Evolutionary conservation across 2,329 filamentous ascomycete species (phyloP).

Genomic region (Teratosphaeria epicoccoides): DNA sequence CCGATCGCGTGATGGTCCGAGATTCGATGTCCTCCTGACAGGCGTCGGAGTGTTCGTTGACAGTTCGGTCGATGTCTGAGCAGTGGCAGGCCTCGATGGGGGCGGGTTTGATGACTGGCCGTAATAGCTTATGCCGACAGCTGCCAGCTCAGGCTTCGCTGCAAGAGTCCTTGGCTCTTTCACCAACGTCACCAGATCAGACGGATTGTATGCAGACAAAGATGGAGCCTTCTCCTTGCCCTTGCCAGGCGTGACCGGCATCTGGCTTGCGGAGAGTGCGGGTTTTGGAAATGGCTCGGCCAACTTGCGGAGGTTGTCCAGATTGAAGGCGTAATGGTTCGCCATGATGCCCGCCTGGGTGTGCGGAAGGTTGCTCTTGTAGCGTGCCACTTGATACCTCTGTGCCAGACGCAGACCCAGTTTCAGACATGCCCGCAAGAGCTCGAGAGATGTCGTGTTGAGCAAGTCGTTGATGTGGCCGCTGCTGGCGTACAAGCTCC

Average conservation of each 20-base stretch:
- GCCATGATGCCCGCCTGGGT: constrained; percentile 54
- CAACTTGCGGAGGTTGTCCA: constrained; percentile 74
- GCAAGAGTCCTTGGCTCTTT: constrained; percentile 34
- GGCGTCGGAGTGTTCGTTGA: constrained; percentile 61
- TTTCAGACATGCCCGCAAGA: constrained; percentile 68
- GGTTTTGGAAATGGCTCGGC: constrained; percentile 71
- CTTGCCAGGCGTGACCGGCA: constrained; percentile 45
- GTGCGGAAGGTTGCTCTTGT: constrained; percentile 53
- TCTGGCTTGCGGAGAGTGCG: constrained; percentile 32
- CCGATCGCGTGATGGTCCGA: constrained; percentile 31
- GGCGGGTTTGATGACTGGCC: constrained; percentile 26
- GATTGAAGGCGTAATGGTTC: constrained; percentile 66
- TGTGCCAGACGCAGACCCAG: constrained; percentile 80
- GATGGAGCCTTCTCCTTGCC: constrained; percentile 58
- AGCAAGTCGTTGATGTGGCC: constrained; percentile 78
- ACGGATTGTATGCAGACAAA: constrained; percentile 58
- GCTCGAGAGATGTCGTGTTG: constrained; percentile 69
- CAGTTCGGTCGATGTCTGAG: constrained; percentile 28
- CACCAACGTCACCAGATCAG: constrained; percentile 68
- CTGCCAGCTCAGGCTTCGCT: constrained; percentile 57
- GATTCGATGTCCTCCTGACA: constrained; percentile 52
- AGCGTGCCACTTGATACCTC: constrained; percentile 81
- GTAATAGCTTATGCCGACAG: constrained; percentile 74
- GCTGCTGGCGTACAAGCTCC: constrained; percentile 93
- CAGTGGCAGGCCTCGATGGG: constrained; percentile 20